Evolutionary conservation across 192 early-diverging fungal species (phyloP), one percentile per base, ranked within the genome.

Genomic region (Rhizophagus sp.): DNA sequence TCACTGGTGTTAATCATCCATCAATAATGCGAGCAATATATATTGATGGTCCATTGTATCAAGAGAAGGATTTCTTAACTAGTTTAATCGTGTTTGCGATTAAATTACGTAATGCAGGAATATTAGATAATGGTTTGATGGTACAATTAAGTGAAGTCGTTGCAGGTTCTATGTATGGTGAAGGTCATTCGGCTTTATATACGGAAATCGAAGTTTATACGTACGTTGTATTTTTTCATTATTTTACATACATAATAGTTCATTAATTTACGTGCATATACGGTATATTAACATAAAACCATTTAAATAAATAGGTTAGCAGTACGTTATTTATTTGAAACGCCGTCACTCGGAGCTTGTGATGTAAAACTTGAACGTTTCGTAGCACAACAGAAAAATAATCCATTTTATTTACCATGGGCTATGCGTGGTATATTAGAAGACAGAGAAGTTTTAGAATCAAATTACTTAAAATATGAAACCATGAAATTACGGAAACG

Each of bases 361-460:
- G 81, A 85, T 30, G 82, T 81, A 9, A 87, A 85, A 72, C 74
- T 90, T 4, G 79, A 90, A 2, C 83, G 84, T 6, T 93, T 97
- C 65, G 81, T 84, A 22, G 95, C 96, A 3, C 89, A 89, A 34
- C 67, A 85, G n/a, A 87, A 87, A 30, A 82, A 94, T 61, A 99
- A 99, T 73, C 96, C 96, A n/a, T 97, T 92, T 81, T 94, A 90
- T 84, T 84, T 99, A 10, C 96, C 97, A 12, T 98, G 96, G 96
- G 95, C 96, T 17, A 93, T 99, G 92, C 94, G 95, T 30, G 91
- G 92, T 19, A 87, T 99, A 19, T 87, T 89, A 79, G 91, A 93
- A 22, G 94, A 96, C 62, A 83, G 90, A 36, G 82, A 81, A n/a
- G 91, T 97, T 6, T 63, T 81, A 11, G 75, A 83, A 19, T 87